These are phyloP conservation scores for Benincasa hispida DNA, from an alignment of 306 rosid genomes.

Conservation along the genomic window DNA sequence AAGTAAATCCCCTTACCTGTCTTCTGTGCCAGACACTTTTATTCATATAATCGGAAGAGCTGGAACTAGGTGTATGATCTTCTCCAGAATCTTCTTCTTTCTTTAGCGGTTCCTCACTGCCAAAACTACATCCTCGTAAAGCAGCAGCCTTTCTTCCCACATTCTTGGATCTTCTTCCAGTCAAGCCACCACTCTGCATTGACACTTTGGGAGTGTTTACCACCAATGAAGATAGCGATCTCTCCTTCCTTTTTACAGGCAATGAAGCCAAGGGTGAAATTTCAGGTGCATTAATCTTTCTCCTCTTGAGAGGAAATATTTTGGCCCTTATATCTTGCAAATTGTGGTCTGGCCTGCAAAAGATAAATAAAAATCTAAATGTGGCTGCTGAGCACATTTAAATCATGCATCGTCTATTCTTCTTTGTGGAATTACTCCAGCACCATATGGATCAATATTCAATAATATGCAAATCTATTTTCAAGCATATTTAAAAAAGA, in stretches of 20 bases:
- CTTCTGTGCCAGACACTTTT: constrained; percentile 25
- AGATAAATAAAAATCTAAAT: constrained; percentile 6
- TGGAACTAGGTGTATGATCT: constrained; percentile 43
- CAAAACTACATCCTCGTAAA: constrained; percentile 56
- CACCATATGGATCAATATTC: not conserved
- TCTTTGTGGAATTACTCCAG: not conserved
- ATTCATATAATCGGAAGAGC: constrained; percentile 36
- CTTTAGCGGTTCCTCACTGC: constrained; percentile 41
- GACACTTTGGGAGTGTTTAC: constrained; percentile 83
- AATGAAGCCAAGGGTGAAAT: constrained; percentile 43
- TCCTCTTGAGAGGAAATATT: constrained; percentile 58
- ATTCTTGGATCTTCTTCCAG: constrained; percentile 79
- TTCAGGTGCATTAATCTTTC: constrained; percentile 48
- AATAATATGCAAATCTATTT: not conserved
- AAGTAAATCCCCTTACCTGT: constrained; percentile 23
- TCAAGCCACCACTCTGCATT: constrained; percentile 53
- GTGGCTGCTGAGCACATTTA: not conserved
- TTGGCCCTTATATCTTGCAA: constrained; percentile 87
- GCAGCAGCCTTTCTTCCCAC: constrained; percentile 59
- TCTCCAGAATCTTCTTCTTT: constrained; percentile 41
- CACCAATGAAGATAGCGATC: constrained; percentile 89
- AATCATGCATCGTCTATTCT: not conserved
- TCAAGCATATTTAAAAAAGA: not conserved
- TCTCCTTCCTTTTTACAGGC: constrained; percentile 88
- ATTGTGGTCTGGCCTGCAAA: constrained; percentile 95